Percentiles rank a stretch among this genome's conserved stretches.
These are phyloP conservation scores for Dothistroma pini DNA, from an alignment of 2,329 filamentous ascomycete species.

Conservation along the genomic window DNA sequence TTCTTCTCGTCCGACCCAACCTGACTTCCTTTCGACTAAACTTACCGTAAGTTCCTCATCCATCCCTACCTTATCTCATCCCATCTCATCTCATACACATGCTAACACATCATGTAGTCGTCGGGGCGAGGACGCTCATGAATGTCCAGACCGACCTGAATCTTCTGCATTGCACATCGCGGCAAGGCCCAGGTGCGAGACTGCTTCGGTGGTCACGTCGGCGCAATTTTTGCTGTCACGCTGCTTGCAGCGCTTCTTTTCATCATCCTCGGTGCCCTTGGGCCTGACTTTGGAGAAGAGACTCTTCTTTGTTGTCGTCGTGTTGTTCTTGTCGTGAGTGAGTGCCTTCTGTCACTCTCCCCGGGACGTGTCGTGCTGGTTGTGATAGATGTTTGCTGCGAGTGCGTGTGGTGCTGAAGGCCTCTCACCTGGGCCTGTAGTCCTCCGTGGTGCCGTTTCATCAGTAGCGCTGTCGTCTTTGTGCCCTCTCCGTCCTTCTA, in stretches of 20 bases:
- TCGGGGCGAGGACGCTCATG: background rate
- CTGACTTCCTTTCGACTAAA: background rate
- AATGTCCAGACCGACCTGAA: background rate
- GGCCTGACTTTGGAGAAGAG: background rate
- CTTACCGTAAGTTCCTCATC: background rate
- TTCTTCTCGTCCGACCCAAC: background rate
- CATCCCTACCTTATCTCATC: background rate
- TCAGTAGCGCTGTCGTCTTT: background rate
- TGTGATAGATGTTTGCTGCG: background rate
- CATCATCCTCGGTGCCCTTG: conserved; percentile 4
- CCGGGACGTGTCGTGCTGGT: background rate
- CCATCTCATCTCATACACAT: background rate
- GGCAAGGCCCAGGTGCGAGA: background rate
- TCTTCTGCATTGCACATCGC: background rate
- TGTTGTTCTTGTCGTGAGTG: background rate
- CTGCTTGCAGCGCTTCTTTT: background rate
- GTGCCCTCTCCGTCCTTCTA: background rate
- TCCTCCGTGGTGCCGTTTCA: background rate
- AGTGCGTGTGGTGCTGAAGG: background rate
- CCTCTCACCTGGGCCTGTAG: background rate
- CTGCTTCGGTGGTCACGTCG: background rate
- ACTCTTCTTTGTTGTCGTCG: background rate
- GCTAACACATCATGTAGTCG: background rate
- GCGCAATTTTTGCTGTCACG: background rate
- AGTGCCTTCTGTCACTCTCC: background rate